Percentiles rank a stretch among this genome's conserved stretches.
Conservation (phyloP, 1,284 basidiomycete species). For the Pulveroboletus sp. region DNA sequence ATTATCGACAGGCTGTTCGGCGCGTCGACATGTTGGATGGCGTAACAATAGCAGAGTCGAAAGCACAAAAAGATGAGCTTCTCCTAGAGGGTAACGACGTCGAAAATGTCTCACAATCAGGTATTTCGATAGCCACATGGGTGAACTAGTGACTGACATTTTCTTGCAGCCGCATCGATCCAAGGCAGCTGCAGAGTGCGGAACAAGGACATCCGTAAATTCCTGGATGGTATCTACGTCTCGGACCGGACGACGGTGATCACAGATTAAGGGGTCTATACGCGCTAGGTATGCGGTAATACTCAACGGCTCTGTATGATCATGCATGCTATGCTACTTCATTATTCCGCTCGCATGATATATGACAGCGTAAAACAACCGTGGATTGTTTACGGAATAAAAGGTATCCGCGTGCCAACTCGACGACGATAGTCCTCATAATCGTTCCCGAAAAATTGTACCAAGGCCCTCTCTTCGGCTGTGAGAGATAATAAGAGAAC, state of each 20-base stretch:
- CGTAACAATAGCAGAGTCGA: constrained; percentile 86
- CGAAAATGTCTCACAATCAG: constrained; percentile 93
- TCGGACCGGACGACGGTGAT: constrained; percentile 75
- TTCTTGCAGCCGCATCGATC: constrained; percentile 78
- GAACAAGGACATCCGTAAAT: constrained; percentile 98
- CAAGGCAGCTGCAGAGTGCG: constrained; percentile 92
- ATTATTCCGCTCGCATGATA: constrained; percentile 5
- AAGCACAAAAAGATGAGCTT: constrained; percentile 95
- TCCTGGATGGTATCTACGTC: constrained; percentile 91
- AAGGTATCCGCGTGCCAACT: constrained; percentile 75
- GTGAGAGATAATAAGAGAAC: constrained; percentile 8
- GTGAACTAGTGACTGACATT: constrained; percentile 1
- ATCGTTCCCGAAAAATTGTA: constrained; percentile 79
- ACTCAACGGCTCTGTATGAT: constrained; percentile 27
- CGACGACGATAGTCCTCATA: constrained; percentile 67
- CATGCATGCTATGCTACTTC: constrained; percentile 24
- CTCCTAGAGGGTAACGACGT: constrained; percentile 93
- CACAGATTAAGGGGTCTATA: constrained; percentile 36
- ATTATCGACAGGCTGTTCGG: constrained; percentile 69
- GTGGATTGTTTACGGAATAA: constrained; percentile 47
- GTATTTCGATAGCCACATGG: constrained; percentile 35
- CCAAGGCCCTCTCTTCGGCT: constrained; percentile 74
- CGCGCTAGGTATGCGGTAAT: constrained; percentile 24
- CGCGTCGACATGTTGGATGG: constrained; percentile 92
- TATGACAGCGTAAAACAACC: neutral